Evolutionary conservation across 805 yeast species (phyloP), one percentile per base, ranked within the genome.

Genomic region (Ascoidea asiatica): DNA sequence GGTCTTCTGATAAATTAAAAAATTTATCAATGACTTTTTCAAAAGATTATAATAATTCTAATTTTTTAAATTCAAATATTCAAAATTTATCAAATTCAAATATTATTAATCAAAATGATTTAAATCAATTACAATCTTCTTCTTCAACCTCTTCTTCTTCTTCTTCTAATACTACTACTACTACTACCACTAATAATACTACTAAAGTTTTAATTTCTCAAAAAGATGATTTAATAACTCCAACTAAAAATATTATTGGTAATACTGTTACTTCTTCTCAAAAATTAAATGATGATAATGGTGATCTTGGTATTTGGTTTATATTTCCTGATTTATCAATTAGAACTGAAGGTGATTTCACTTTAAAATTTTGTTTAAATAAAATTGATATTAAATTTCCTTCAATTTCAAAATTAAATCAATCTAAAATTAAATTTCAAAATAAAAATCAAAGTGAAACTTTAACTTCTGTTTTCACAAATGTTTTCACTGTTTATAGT

Each of bases 261-360:
- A 53, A 57, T 19, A 51, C 60, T 4, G 67, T 61, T 0, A 53
- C 63, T 3, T 58, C 63, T 37, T 64, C 64, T 2, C 56, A 53
- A 47, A 63, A 59, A 46, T 52, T 65, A 5, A 53, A 56, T 33
- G 66, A 63, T 44, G 60, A 62, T 11, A 48, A 53, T 1, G 57
- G 60, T 22, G 48, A 53, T 4, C 51, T 52, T 17, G 67, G 69
- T 2, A 59, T 65, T 20, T 65, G 70, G 70, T 65, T 65, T 45
- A 57, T 65, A 4, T 44, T 64, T 39, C 64, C 63, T 20, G 69
- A 64, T 45, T 50, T 65, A 18, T 61, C 66, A 5, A 62, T 65
- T 3, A 56, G 70, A 11, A 60, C 61, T 4, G 69, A 65, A 45
- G 70, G 70, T 21, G 63, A 57, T 11, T 65, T 59, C 55, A 61